Percentiles rank a stretch among this genome's conserved stretches.
Conservation (phyloP, 2,329 filamentous ascomycete species). For the Apiospora aurea region DNA sequence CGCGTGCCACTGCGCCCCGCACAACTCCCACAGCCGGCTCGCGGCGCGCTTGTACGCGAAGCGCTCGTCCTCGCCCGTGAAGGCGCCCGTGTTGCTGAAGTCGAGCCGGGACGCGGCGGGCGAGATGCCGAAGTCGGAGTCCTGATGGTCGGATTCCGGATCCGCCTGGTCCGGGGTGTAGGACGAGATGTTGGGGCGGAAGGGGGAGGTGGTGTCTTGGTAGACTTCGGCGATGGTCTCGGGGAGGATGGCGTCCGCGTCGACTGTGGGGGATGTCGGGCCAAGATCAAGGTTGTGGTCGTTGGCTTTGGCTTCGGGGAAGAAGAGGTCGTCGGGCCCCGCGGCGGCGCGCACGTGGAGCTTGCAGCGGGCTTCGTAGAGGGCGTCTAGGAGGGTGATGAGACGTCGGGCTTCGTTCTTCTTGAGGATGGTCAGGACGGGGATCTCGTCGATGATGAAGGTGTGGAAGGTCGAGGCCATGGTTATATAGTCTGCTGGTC, state of each 20-base stretch:
- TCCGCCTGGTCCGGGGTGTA: conserved; percentile 52
- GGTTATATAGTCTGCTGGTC: conserved; percentile 83
- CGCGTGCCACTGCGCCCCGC: conserved; percentile 74
- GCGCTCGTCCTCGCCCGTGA: conserved; percentile 82
- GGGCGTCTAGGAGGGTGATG: conserved; percentile 80
- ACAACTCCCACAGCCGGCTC: conserved; percentile 84
- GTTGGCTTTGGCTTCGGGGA: conserved; percentile 62
- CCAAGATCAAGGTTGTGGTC: conserved; percentile 42
- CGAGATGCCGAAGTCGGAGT: conserved; percentile 59
- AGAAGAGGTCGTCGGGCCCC: conserved; percentile 78
- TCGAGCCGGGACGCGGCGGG: conserved; percentile 54
- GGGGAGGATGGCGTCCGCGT: conserved; percentile 63
- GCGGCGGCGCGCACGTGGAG: conserved; percentile 72
- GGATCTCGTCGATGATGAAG: conserved; percentile 74
- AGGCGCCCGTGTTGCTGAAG: conserved; percentile 71
- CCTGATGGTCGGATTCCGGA: conserved; percentile 58
- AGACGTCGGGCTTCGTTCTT: conserved; percentile 85
- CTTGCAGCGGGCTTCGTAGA: conserved; percentile 84
- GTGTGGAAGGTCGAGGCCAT: conserved; percentile 83
- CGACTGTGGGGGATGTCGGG: conserved; percentile 43
- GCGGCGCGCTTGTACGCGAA: conserved; percentile 82
- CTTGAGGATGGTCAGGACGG: conserved; percentile 68
- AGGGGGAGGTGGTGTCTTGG: conserved; percentile 78
- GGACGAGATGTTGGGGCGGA: conserved; percentile 78
- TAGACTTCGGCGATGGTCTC: conserved; percentile 77